Conservation (phyloP, 306 rosid genomes). For the Sesbania bispinosa region DNA sequence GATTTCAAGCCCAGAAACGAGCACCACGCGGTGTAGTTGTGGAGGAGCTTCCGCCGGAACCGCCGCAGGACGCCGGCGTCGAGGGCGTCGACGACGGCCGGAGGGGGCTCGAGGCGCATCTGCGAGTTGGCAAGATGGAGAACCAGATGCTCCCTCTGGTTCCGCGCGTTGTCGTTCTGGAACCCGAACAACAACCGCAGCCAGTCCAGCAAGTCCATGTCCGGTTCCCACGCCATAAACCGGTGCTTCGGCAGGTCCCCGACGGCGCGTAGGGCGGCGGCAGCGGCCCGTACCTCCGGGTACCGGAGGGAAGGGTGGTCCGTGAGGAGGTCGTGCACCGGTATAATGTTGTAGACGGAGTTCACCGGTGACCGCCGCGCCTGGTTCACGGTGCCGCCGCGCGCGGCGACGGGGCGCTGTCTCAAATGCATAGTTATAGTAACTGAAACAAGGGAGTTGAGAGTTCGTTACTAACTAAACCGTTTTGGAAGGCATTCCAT, state of each 20-base stretch:
- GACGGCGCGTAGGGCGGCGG: slow-evolving; percentile 65
- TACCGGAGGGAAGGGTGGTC: slow-evolving; percentile 87
- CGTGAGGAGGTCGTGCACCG: slow-evolving; percentile 59
- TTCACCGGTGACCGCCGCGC: slow-evolving; percentile 22
- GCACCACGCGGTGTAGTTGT: slow-evolving; percentile 74
- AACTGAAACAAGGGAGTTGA: neutral
- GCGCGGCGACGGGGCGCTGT: slow-evolving; percentile 33
- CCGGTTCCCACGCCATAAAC: slow-evolving; percentile 46
- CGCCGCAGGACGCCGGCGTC: slow-evolving; percentile 43
- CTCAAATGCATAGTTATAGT: slow-evolving; percentile 24
- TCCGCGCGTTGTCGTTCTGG: slow-evolving; percentile 75
- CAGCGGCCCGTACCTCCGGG: slow-evolving; percentile 87
- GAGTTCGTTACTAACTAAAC: neutral
- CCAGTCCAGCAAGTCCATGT: slow-evolving; percentile 82
- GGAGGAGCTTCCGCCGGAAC: slow-evolving; percentile 62
- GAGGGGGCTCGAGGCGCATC: slow-evolving; percentile 75
- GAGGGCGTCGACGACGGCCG: slow-evolving; percentile 43
- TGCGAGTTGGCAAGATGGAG: slow-evolving; percentile 90
- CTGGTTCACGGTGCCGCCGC: slow-evolving; percentile 5
- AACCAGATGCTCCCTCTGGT: slow-evolving; percentile 92
- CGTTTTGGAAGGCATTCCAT: slow-evolving; percentile 11
- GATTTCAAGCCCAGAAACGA: slow-evolving; percentile 68
- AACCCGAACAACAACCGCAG: slow-evolving; percentile 70
- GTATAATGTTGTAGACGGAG: slow-evolving; percentile 72
- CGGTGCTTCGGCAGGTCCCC: slow-evolving; percentile 76